Conservation (phyloP, 2,329 filamentous ascomycete species). For the Sphaerulina vaccinii region DNA sequence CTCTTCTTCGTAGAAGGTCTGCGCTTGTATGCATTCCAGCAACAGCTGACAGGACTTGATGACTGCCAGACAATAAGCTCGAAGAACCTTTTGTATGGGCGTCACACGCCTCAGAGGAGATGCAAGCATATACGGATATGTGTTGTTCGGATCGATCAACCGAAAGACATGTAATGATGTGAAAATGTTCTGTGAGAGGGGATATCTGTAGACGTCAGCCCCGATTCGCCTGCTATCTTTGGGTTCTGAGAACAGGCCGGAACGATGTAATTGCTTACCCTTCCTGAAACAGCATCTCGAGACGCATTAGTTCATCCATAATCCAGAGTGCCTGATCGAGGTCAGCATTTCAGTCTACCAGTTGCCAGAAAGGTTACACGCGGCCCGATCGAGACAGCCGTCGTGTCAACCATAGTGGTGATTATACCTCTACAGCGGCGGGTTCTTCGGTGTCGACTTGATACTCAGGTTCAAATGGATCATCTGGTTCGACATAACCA, state of each 20-base stretch:
- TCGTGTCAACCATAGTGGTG: not conserved
- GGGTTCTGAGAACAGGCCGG: not conserved
- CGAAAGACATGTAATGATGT: constrained; percentile 88
- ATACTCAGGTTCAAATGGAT: constrained; percentile 73
- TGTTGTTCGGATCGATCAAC: constrained; percentile 65
- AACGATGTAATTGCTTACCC: constrained; percentile 47
- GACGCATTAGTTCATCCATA: constrained; percentile 86
- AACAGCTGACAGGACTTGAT: constrained; percentile 81
- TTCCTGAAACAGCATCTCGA: constrained; percentile 96
- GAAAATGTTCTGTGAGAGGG: constrained; percentile 89
- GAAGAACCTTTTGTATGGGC: constrained; percentile 58
- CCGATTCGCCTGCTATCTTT: not conserved
- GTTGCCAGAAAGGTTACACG: not conserved
- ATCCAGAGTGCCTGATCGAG: constrained; percentile 76
- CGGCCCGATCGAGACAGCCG: not conserved
- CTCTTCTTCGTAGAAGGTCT: constrained; percentile 96
- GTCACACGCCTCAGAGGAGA: not conserved
- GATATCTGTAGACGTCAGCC: constrained; percentile 60
- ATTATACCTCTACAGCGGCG: constrained; percentile 40
- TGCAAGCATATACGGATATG: constrained; percentile 28
- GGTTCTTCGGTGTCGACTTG: constrained; percentile 25
- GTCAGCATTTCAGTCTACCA: not conserved
- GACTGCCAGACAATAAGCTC: constrained; percentile 81
- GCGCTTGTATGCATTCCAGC: constrained; percentile 71
- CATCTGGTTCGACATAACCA: constrained; percentile 73